Percentiles rank a stretch among this genome's conserved stretches.
These are phyloP conservation scores for Hylodesmum podocarpum DNA, from an alignment of 306 rosid genomes.

Conservation along the genomic window DNA sequence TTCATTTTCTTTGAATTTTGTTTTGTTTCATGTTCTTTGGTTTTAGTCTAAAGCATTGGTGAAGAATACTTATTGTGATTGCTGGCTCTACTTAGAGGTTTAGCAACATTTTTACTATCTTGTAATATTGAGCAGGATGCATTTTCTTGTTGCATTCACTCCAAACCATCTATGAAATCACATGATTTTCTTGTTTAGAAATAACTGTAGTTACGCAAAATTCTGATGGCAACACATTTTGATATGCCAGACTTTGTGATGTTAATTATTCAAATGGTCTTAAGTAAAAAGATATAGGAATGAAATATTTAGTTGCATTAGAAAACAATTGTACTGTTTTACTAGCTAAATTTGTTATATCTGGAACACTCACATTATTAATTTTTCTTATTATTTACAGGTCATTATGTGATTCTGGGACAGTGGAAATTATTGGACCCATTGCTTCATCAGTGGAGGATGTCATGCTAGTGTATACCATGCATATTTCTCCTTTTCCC, in stretches of 20 bases:
- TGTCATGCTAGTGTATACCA: constrained; percentile 80
- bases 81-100: constrained; percentile 10
- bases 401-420: constrained; percentile 78
- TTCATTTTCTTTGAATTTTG: neutral
- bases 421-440: constrained; percentile 96
- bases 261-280: neutral
- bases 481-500: constrained; percentile 21
- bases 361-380: neutral
- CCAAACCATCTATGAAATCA: neutral
- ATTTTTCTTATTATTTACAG: constrained; percentile 47
- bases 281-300: neutral
- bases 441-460: constrained; percentile 92
- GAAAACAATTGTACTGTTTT: neutral
- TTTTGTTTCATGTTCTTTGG: neutral
- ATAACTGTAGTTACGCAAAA: neutral
- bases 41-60: neutral
- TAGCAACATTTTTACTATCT: neutral
- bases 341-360: constrained; percentile 13
- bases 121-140: neutral
- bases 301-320: constrained; percentile 3
- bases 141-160: constrained; percentile 15
- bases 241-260: constrained; percentile 8
- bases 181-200: neutral
- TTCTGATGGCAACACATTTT: constrained; percentile 7
- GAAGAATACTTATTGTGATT: neutral